Evolutionary conservation across 768 basidiomycete species (phyloP).

Genomic region (Trametes cingulata): DNA sequence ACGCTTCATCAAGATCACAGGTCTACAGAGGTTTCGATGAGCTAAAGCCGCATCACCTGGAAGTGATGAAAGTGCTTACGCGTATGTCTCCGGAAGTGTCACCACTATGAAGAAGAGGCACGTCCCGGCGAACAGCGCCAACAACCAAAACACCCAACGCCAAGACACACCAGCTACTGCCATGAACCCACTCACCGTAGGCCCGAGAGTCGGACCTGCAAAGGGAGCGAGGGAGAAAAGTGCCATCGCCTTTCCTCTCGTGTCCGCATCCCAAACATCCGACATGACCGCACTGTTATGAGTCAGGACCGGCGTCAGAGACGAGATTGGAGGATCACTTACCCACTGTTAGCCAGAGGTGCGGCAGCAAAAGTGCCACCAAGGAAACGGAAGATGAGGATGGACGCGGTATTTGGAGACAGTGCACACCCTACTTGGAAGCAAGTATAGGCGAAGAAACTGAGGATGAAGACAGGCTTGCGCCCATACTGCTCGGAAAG

Average conservation of each 20-base stretch:
- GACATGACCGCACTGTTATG: conserved; percentile 29
- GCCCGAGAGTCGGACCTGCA: conserved; percentile 54
- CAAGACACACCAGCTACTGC: conserved; percentile 47
- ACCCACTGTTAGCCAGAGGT: conserved; percentile 72
- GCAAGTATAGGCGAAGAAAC: conserved; percentile 57
- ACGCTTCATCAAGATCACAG: conserved; percentile 53
- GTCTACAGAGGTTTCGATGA: conserved; percentile 34
- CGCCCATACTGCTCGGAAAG: conserved; percentile 43
- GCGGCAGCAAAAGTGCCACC: conserved; percentile 69
- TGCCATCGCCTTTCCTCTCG: conserved; percentile 64
- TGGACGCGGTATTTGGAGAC: conserved; percentile 56
- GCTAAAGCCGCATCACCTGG: too few species aligned
- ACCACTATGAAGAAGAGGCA: conserved; percentile 53
- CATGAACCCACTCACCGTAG: conserved; percentile 40
- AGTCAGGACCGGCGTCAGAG: conserved; percentile 14
- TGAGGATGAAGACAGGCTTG: conserved; percentile 23
- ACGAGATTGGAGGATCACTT: conserved; percentile 16
- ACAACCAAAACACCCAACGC: conserved; percentile 70
- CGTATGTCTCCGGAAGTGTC: conserved; percentile 69
- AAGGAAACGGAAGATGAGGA: conserved; percentile 76
- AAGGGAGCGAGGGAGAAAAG: conserved; percentile 53
- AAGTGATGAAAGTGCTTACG: not conserved
- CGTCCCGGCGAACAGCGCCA: conserved; percentile 54
- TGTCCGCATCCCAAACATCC: conserved; percentile 59
- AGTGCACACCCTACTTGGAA: conserved; percentile 69